Evolutionary conservation across 805 yeast genomes (phyloP).

Genomic region (Wickerhamiella domercqiae): DNA sequence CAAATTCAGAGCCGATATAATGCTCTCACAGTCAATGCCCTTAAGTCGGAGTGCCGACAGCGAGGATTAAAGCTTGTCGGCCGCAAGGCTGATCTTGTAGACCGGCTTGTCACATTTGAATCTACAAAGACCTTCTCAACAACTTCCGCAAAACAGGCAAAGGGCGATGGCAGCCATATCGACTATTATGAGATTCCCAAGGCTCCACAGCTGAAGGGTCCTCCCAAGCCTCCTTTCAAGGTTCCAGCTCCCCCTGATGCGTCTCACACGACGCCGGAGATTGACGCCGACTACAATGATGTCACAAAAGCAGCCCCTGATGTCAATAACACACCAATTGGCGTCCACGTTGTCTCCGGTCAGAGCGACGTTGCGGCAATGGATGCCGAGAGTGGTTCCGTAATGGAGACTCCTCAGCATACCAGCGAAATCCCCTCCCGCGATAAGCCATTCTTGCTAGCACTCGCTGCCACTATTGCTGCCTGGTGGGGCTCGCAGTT

Average conservation of each 20-base stretch:
- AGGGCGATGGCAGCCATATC: constrained; percentile 16
- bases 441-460: constrained; percentile 23
- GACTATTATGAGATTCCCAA: constrained; percentile 24
- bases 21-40: constrained; percentile 36
- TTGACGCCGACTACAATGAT: constrained; percentile 3
- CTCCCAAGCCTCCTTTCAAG: constrained; percentile 12
- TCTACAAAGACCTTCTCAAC: constrained; percentile 12
- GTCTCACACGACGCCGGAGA: constrained; percentile 7
- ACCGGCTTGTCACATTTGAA: constrained; percentile 20
- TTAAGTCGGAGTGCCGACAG: constrained; percentile 43
- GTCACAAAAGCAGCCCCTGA: constrained; percentile 6
- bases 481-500: constrained; percentile 26
- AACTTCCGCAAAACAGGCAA: neutral
- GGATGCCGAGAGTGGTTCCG: constrained; percentile 15
- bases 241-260: constrained; percentile 22
- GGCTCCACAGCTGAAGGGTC: neutral
- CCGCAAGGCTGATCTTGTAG: constrained; percentile 40
- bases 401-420: constrained; percentile 6
- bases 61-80: constrained; percentile 52
- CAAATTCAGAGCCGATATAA: constrained; percentile 17
- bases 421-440: constrained; percentile 14
- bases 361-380: constrained; percentile 17
- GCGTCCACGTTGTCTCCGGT: constrained; percentile 16
- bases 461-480: constrained; percentile 21
- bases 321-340: constrained; percentile 15